Evolutionary conservation across 1,139 yeast species (phyloP).

Genomic region (Hanseniaspora gamundiae): DNA sequence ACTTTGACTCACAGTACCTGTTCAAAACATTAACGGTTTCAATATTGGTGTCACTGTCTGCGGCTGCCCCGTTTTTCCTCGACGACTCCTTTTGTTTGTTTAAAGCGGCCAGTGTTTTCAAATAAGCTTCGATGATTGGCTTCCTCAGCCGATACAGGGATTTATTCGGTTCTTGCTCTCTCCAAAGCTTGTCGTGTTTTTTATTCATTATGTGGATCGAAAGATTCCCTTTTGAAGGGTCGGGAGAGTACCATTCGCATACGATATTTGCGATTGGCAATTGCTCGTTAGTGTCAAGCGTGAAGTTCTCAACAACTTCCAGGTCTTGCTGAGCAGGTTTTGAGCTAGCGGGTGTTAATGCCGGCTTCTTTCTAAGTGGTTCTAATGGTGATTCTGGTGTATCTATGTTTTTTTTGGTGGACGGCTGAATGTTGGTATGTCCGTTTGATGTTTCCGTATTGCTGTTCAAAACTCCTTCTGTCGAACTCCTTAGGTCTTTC

Average conservation of each 20-base stretch:
- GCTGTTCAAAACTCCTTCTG: too few relatives aligned
- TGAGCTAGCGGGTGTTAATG: not conserved
- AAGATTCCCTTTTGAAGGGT: slow-evolving; percentile 16
- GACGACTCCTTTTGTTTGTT: not conserved
- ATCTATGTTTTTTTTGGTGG: too few relatives aligned
- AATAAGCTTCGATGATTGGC: not conserved
- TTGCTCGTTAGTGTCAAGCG: not conserved
- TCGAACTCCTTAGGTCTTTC: not conserved
- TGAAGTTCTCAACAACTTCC: not conserved
- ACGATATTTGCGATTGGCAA: slow-evolving; percentile 17
- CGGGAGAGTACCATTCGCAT: slow-evolving; percentile 25
- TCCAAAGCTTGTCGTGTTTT: slow-evolving; percentile 19
- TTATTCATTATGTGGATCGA: slow-evolving; percentile 24
- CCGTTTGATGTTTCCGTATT: too few relatives aligned
- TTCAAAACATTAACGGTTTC: not conserved
- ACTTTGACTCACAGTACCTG: not conserved
- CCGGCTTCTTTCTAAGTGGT: too few relatives aligned
- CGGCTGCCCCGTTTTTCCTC: too few relatives aligned
- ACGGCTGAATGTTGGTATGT: too few relatives aligned
- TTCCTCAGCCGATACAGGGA: not conserved
- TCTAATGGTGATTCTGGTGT: too few relatives aligned
- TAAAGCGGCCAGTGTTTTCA: not conserved
- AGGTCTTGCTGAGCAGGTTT: not conserved
- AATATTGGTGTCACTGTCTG: not conserved
- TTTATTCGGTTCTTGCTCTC: slow-evolving; percentile 7